Evolutionary conservation across 1,284 basidiomycete species (phyloP).

Genomic region (Austroboletus niveus): DNA sequence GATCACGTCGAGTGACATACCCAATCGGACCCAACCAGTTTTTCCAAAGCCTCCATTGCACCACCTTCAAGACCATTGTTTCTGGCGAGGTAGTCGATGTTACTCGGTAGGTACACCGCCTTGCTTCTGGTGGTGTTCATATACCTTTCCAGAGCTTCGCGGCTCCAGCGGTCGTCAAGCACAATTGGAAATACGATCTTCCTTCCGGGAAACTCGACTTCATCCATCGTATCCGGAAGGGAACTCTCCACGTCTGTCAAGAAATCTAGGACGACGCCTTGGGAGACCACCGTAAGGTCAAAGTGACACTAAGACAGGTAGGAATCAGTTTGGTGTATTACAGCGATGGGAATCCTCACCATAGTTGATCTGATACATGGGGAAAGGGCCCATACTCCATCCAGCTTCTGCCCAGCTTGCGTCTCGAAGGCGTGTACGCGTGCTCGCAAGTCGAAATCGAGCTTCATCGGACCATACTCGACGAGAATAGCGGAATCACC

Average conservation of each 20-base stretch:
- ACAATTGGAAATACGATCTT: conserved; percentile 60
- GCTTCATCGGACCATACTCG: conserved; percentile 53
- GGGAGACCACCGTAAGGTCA: conserved; percentile 42
- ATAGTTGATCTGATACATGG: conserved; percentile 60
- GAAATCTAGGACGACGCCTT: conserved; percentile 38
- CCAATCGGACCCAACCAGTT: conserved; percentile 49
- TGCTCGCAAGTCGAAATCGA: conserved; percentile 51
- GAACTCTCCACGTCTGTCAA: conserved; percentile 39
- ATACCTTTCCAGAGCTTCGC: conserved; percentile 56
- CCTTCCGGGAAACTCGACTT: conserved; percentile 50
- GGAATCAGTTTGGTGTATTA: background rate
- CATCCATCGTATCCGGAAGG: conserved; percentile 40
- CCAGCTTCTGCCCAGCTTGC: conserved; percentile 33
- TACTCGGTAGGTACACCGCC: conserved; percentile 68
- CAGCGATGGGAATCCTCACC: conserved; percentile 27
- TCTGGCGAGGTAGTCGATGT: conserved; percentile 62
- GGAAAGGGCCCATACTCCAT: conserved; percentile 45
- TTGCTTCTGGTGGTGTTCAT: conserved; percentile 52
- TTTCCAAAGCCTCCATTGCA: conserved; percentile 41
- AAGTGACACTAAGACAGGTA: conserved; percentile 45
- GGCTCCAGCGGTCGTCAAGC: conserved; percentile 59
- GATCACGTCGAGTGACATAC: conserved; percentile 29
- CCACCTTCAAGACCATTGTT: conserved; percentile 58
- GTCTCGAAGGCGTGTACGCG: conserved; percentile 57
- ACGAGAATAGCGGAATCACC: conserved; percentile 57